Evolutionary conservation across 768 basidiomycete genomes (phyloP), one percentile per base, ranked within the genome.

Genomic region (Suillus hirtellus): DNA sequence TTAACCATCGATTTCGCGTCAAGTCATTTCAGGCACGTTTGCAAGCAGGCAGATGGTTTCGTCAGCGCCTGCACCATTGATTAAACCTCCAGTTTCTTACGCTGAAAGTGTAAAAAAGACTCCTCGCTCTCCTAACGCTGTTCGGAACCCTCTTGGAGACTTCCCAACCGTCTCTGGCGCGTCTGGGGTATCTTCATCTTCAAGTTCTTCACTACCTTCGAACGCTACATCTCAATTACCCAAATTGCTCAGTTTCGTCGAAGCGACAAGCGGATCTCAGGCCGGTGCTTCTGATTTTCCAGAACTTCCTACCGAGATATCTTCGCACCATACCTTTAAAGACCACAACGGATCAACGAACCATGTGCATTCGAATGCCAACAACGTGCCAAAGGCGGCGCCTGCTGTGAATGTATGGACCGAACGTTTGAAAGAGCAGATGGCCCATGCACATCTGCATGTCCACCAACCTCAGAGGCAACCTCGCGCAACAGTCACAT

Each of bases 41-140:
- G 56, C 55, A 42, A 40, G 15, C 56, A 27, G 38, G 61, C 64
- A 55, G 44, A 75, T 75, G 75, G 67, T 70, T 68, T 77, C 73
- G 66, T 75, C 69, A 54, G 69, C 66, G 37, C 65, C 73, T 55
- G 63, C 71, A 40, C 43, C 72, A 44, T 68, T 72, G 62, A 75
- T 75, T 59, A 73, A 72, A 49, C 78, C 78, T 66, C 72, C 79
- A 62, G 79, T 86, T 56, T 88, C 87, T 35, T 89, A 89, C 66
- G 84, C 84, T 43, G 80, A 85, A 58, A 80, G 80, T 52, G 84
- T 81, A 63, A 83, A 79, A 75, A 82, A 79, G 69, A 81, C 81
- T 60, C 73, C 76, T 61, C 75, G 67, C 53, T 70, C 69, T 67
- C 65, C 74, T 44, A 63, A 63, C n/a, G 2, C 7, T 42, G 8